Conservation (phyloP, 257 asterid genomes). For the Capsicum pubescens region DNA sequence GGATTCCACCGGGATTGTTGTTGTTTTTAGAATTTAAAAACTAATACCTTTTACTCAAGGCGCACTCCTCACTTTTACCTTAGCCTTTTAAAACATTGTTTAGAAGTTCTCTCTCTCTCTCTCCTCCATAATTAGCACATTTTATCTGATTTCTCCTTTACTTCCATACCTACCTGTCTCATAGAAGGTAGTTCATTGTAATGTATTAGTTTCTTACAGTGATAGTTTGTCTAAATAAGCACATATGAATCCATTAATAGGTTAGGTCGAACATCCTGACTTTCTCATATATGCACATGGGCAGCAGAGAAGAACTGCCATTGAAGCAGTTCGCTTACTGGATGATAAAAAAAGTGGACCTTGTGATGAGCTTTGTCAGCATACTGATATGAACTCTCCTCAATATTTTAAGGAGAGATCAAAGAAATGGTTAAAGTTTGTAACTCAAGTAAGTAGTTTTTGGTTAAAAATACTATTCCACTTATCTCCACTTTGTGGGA, state of each 20-base stretch:
- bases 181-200: not conserved
- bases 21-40: not conserved
- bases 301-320: conserved; percentile 91
- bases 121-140: not conserved
- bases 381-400: conserved; percentile 59
- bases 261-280: conserved; percentile 81
- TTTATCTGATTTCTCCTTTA: conserved; percentile 7
- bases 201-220: not conserved
- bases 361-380: conserved; percentile 47
- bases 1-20: not conserved
- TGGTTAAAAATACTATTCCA: conserved; percentile 58
- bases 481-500: not conserved
- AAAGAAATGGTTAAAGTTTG: conserved; percentile 94
- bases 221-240: conserved; percentile 5
- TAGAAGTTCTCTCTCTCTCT: not conserved
- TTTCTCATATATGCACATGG: conserved; percentile 90
- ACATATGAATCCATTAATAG: conserved; percentile 47
- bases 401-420: conserved; percentile 81
- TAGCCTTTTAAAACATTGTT: not conserved
- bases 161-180: not conserved
- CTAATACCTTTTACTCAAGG: not conserved
- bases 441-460: conserved; percentile 64
- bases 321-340: conserved; percentile 83
- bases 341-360: conserved; percentile 63
- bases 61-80: not conserved